Evolutionary conservation across 192 early-diverging fungal genomes (phyloP).

Genomic region (Kickxella alabastrina): DNA sequence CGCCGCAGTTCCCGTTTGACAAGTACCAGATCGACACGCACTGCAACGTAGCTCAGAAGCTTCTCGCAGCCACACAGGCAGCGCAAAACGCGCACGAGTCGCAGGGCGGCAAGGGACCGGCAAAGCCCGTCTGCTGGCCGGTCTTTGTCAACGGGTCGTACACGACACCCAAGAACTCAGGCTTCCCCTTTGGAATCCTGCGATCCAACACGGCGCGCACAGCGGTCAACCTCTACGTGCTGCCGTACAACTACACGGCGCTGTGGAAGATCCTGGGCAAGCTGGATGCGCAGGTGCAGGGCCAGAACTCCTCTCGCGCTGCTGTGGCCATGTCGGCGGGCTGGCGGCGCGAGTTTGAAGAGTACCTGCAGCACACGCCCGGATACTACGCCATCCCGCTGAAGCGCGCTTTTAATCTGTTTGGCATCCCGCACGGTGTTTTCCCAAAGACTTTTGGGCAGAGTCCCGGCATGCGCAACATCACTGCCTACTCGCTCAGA

Average conservation of each 20-base stretch:
- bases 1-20: constrained; percentile 71
- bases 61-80: constrained; percentile 47
- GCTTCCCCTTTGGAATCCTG: constrained; percentile 71
- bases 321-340: constrained; percentile 34
- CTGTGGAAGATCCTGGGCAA: constrained; percentile 66
- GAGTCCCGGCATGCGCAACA: constrained; percentile 37
- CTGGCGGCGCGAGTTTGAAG: constrained; percentile 57
- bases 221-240: constrained; percentile 67
- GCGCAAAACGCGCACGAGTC: constrained; percentile 47
- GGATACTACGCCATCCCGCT: constrained; percentile 60
- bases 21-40: constrained; percentile 65
- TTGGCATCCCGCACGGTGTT: constrained; percentile 36
- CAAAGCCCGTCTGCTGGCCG: constrained; percentile 52
- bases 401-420: constrained; percentile 47
- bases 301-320: constrained; percentile 16
- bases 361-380: constrained; percentile 62
- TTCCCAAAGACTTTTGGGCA: constrained; percentile 48
- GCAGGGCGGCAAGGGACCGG: constrained; percentile 51
- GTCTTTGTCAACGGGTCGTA: constrained; percentile 64
- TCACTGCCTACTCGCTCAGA: constrained; percentile 28
- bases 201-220: constrained; percentile 61
- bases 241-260: constrained; percentile 75
- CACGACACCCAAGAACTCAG: constrained; percentile 52
- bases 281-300: constrained; percentile 37
- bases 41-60: constrained; percentile 58